Percentiles rank a stretch among this genome's conserved stretches.
Evolutionary conservation across 208 protist species (phyloP).

Genomic region (Wallacemonas sp.): DNA sequence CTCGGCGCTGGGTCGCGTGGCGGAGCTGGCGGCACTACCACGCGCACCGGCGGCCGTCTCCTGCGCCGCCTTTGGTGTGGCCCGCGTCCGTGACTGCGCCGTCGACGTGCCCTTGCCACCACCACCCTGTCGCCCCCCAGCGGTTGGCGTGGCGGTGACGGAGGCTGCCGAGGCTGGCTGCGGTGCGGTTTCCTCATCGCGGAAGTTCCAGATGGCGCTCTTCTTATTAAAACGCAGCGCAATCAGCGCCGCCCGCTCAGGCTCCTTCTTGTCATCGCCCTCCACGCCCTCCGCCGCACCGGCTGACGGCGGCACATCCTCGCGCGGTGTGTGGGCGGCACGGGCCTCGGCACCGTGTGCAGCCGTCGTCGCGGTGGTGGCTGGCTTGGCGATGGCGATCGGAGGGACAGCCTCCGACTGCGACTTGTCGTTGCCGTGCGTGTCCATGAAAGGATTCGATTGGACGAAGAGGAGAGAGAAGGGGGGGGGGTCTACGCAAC

Average conservation of each 20-base stretch:
- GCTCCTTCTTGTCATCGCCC: conserved; percentile 10
- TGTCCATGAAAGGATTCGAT: not conserved
- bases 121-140: not conserved
- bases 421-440: not conserved
- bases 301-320: not conserved
- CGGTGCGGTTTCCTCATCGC: not conserved
- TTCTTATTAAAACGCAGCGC: conserved; percentile 9
- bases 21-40: not conserved
- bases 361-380: not conserved
- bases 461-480: not conserved
- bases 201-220: conserved; percentile 7
- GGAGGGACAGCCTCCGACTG: not conserved
- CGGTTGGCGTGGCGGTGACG: not conserved
- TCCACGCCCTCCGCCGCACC: not conserved
- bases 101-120: not conserved
- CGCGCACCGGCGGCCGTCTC: not conserved
- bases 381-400: not conserved
- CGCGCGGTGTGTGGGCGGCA: not conserved
- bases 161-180: not conserved
- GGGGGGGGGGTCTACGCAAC: not conserved
- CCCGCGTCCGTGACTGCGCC: not conserved
- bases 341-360: not conserved
- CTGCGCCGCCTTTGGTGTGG: not conserved
- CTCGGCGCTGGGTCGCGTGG: not conserved
- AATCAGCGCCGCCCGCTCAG: not conserved